Conservation (phyloP, 2,329 filamentous ascomycete genomes). For the Fusarium sarcochroum region DNA sequence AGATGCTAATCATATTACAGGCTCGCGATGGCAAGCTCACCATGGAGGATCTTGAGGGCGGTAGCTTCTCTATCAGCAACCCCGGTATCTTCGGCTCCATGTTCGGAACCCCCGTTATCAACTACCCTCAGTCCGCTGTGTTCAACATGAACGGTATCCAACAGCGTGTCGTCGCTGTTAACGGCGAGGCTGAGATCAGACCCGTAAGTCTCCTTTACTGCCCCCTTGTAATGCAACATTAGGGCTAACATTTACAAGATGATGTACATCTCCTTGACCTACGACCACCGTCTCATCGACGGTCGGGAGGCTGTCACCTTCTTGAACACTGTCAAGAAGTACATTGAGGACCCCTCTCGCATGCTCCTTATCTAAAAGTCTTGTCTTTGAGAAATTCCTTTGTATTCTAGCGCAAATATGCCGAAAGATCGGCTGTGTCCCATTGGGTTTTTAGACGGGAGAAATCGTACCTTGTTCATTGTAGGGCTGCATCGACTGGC, state of each 20-base stretch:
- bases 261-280: conserved; percentile 66
- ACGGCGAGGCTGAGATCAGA: conserved; percentile 64
- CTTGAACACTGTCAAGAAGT: conserved; percentile 54
- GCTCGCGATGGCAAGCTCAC: conserved; percentile 82
- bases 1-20: conserved; percentile 46
- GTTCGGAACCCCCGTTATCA: conserved; percentile 77
- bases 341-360: conserved; percentile 59
- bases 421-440: not conserved
- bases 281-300: conserved; percentile 68
- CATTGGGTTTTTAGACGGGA: conserved; percentile 11
- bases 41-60: conserved; percentile 82
- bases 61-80: conserved; percentile 84
- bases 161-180: conserved; percentile 67
- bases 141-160: conserved; percentile 73
- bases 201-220: conserved; percentile 47
- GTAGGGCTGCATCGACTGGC: conserved; percentile 28
- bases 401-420: conserved; percentile 36
- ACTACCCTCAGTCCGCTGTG: conserved; percentile 77
- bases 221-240: conserved; percentile 10
- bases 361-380: conserved; percentile 61
- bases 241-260: conserved; percentile 48
- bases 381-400: not conserved
- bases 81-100: conserved; percentile 77
- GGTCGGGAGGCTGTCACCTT: conserved; percentile 74
- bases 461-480: conserved; percentile 4